A percentile compares a stretch with the other conserved stretches of the same genome.
Conservation (phyloP, 495 filamentous ascomycete species). For the Penicillium silybi region DNA sequence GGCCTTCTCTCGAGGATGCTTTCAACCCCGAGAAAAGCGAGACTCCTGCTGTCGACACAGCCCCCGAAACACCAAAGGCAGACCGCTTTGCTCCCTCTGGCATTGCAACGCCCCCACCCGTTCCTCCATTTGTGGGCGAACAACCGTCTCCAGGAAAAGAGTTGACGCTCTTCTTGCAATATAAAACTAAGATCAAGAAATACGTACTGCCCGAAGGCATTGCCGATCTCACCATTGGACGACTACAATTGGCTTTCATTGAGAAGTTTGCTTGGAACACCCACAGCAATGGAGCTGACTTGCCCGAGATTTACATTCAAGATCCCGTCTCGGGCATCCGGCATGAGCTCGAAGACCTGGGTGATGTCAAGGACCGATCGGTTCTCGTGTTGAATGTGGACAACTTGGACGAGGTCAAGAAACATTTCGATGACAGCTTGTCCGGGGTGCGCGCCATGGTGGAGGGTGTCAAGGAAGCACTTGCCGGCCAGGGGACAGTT, state of each 20-base stretch:
- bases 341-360: conserved; percentile 90
- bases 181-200: conserved; percentile 95
- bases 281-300: conserved; percentile 84
- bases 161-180: conserved; percentile 93
- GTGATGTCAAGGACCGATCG: conserved; percentile 91
- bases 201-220: conserved; percentile 83
- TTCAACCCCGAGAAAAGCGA: conserved; percentile 51
- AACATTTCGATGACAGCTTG: conserved; percentile 89
- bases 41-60: conserved; percentile 21
- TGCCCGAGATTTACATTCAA: conserved; percentile 97
- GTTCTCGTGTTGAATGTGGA: conserved; percentile 94
- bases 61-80: conserved; percentile 35
- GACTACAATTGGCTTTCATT: conserved; percentile 95
- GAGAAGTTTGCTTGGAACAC: conserved; percentile 99
- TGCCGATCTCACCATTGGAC: conserved; percentile 75
- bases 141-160: conserved; percentile 80
- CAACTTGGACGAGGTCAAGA: conserved; percentile 92
- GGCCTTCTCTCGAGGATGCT: conserved; percentile 32
- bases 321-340: conserved; percentile 91
- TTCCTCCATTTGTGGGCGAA: conserved; percentile 57
- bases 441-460: conserved; percentile 75
- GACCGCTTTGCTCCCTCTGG: conserved; percentile 23
- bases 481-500: conserved; percentile 73
- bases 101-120: conserved; percentile 37
- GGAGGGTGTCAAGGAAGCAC: conserved; percentile 70